Evolutionary conservation across 129 eudicot genomes (phyloP), one percentile per base, ranked within the genome.

Genomic region (Artemisia tridentata): DNA sequence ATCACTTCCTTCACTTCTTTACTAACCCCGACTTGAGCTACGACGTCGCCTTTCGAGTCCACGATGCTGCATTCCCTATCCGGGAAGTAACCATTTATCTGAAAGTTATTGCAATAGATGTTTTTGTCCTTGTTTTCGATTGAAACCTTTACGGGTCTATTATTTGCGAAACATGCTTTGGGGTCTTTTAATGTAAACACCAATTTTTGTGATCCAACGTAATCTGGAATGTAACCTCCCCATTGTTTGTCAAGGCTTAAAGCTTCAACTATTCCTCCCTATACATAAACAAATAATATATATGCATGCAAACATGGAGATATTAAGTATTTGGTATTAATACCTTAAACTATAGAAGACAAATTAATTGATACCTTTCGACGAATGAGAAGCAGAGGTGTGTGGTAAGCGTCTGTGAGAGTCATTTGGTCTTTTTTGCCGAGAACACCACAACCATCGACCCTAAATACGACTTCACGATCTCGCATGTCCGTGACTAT

Each of bases 261-360:
- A 56, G 98, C 98, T 78, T 89, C 96, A 45, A 88, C 85, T 48
- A 88, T 70, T 12, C 90, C 88, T 48, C 87, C 96, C 97, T 91
- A 69, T 25, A 41, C 14, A 34, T 14, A 56, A 5, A 50, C 6
- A 15, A 8, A 41, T 15, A 8, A 20, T 11, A 49, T 6, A 25
- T 2, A 47, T n/a, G 13, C 14, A 23, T 23, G 25, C 25, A n/a
- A n/a, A n/a, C n/a, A 23, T 23, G 25, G 25, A 23, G 25, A 23
- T n/a, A n/a, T n/a, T n/a, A n/a, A n/a, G n/a, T n/a, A n/a, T n/a
- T n/a, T n/a, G n/a, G n/a, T n/a, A n/a, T n/a, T n/a, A n/a, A n/a
- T n/a, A n/a, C n/a, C n/a, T n/a, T n/a, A n/a, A n/a, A n/a, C n/a
- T n/a, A n/a, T n/a, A n/a, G n/a, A n/a, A n/a, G n/a, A n/a, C 45